Base-by-base conservation (phyloP, 2,329 filamentous ascomycete genomes). In the Davidsoniella virescens region DNA sequence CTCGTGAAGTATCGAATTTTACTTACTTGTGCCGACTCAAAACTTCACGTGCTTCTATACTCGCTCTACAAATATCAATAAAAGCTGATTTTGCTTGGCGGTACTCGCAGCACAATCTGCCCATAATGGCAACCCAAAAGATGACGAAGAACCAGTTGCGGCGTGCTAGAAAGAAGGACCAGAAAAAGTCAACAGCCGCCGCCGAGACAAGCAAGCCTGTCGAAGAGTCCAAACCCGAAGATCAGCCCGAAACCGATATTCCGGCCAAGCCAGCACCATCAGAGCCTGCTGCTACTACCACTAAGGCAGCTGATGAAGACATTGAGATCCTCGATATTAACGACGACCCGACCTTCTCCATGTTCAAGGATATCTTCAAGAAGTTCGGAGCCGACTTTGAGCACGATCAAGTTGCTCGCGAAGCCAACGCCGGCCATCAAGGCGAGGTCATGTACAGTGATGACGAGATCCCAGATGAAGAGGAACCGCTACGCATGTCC, bases 71-170 rank as follows among this genome's bases (percentile, higher is more conserved):
- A 33, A 33, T 12, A 9, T 33, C 29, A 12, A 12, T 12, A 9
- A 12, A 33, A 33, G 29, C 29, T 33, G 10, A 1, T 12, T 23
- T 33, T 33, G 12, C 29, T 1, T 9, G 8, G 9, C 29, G 29
- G 29, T 4, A 33, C 12, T 33, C 12, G 29, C 29, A 12, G 29
- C 29, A 33, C 4, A 33, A 12, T 33, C 45, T 52, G 47, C 45
- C 52, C 65, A 70, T 64, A 61, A 82, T 81, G 78, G 76, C 75
- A 60, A 64, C 70, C 56, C 65, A 72, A 57, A 93, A 90, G 70
- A 80, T 83, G 70, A 87, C 83, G 64, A 96, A 95, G 72, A 95
- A 95, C 67, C 87, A 94, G 67, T 82, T 88, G 71, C 78, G 87
- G 64, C 80, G 90, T 64, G 84, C 87, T 45, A 88, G 90, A 72